Conservation (phyloP, 1,139 yeast species). For the Geotrichum klebahnii region DNA sequence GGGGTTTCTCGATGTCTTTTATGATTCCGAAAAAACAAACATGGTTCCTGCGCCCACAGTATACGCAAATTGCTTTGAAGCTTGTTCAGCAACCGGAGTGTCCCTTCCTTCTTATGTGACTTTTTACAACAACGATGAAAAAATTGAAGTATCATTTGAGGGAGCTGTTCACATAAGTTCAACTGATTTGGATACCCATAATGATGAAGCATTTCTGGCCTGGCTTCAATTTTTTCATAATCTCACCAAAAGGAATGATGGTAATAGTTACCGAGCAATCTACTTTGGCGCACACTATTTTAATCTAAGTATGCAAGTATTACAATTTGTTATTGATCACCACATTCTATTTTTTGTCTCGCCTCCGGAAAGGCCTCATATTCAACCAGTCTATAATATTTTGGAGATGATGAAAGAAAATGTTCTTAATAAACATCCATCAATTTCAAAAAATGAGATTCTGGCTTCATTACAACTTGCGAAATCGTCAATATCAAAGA, state of each 20-base stretch:
- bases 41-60: slow-evolving; percentile 9
- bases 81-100: slow-evolving; percentile 1
- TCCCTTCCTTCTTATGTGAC: slow-evolving; percentile 6
- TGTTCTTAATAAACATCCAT: too few species aligned
- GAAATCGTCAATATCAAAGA: too few species aligned
- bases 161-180: background rate
- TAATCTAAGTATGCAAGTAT: slow-evolving; percentile 14
- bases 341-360: slow-evolving; percentile 10
- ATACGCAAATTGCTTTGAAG: slow-evolving; percentile 12
- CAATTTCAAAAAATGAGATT: too few species aligned
- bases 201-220: slow-evolving; percentile 10
- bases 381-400: slow-evolving; percentile 5
- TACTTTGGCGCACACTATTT: slow-evolving; percentile 15
- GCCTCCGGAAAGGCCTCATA: slow-evolving; percentile 11
- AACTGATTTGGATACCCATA: slow-evolving; percentile 9
- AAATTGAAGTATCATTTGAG: background rate
- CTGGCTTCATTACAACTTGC: too few species aligned
- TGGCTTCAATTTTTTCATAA: slow-evolving; percentile 14
- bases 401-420: background rate
- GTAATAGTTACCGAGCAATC: background rate
- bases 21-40: background rate
- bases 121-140: background rate
- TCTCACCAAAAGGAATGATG: background rate
- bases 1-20: slow-evolving; percentile 14
- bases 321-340: slow-evolving; percentile 10